Base-by-base conservation (phyloP, 352 stramenopile species). In the Pythium brassicae region DNA sequence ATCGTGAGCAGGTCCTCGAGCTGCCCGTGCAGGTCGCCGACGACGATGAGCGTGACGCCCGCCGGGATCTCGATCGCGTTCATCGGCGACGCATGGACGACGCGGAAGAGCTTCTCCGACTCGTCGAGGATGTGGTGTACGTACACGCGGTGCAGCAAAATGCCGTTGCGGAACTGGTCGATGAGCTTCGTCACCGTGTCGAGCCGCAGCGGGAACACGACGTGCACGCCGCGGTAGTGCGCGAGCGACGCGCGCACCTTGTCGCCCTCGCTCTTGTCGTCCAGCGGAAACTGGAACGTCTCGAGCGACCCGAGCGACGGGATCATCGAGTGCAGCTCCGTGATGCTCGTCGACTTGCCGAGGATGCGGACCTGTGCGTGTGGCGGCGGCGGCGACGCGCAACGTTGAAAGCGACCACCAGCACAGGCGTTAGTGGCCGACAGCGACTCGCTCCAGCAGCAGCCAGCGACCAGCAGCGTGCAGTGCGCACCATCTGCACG, bases 1-100 rank as follows among this genome's bases (percentile, higher is more conserved):
- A 98, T 97, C 2, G 90, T 95, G 11, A 96, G 82, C 26, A 98
- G 66, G 57, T 99, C 95, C 60, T 97, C 85, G 19, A 98, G 72
- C 50, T 98, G 93, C 0, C 93, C 93, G 56, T 98, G 93, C 2
- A 97, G 68, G 72, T 98, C 93, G 19, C 93, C 93, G 0, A 97
- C 87, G 19, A 98, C 84, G 35, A 96, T 95, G 17, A 98, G 70
- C 46, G 85, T 85, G 40, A 92, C 82, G n/a, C 83, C 86, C 3
- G 78, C 59, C 1, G 81, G 80, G 34, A 97, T 81, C 8, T 72
- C 58, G 48, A 96, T 92, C 14, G 69, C 50, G 53, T 88, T 94
- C 81, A 92, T 89, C 6, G 78, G 71, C 5, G 72, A 79, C 10
- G 59, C n/a, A 44, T 81, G 66, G 11, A 69, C 62, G n/a, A 63